These are phyloP conservation scores for Zizania latifolia DNA, from an alignment of 176 grass and related monocot species.

Conservation along the genomic window DNA sequence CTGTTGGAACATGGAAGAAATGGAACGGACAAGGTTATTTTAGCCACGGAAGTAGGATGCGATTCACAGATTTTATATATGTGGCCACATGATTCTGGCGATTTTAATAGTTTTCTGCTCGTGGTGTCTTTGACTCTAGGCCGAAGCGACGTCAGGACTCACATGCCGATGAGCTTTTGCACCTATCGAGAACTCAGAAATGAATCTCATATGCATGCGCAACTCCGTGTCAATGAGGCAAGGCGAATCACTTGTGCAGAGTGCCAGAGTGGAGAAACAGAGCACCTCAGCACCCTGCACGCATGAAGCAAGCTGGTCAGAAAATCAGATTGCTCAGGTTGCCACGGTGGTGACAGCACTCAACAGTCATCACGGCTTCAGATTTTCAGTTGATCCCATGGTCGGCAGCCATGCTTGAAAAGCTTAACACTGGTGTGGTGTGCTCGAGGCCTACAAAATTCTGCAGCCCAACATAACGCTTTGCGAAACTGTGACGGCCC, in stretches of 20 bases:
- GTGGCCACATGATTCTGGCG: constrained; percentile 16
- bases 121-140: constrained; percentile 27
- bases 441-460: not conserved
- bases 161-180: not conserved
- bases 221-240: too few species aligned
- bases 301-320: not conserved
- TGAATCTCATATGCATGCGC: too few species aligned
- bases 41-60: too few species aligned
- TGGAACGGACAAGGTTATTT: constrained; percentile 2
- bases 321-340: too few species aligned
- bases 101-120: constrained; percentile 12
- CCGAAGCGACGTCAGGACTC: not conserved
- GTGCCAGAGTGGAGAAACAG: not conserved
- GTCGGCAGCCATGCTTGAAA: too few species aligned
- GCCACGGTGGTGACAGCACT: too few species aligned
- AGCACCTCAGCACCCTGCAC: too few species aligned
- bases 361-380: too few species aligned
- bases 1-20: constrained; percentile 27
- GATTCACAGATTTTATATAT: too few species aligned
- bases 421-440: too few species aligned
- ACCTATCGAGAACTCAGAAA: not conserved
- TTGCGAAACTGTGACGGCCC: too few species aligned
- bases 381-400: not conserved
- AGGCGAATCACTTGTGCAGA: too few species aligned
- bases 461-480: not conserved